These are phyloP conservation scores for Imleria badia DNA, from an alignment of 768 basidiomycete genomes.

Conservation along the genomic window DNA sequence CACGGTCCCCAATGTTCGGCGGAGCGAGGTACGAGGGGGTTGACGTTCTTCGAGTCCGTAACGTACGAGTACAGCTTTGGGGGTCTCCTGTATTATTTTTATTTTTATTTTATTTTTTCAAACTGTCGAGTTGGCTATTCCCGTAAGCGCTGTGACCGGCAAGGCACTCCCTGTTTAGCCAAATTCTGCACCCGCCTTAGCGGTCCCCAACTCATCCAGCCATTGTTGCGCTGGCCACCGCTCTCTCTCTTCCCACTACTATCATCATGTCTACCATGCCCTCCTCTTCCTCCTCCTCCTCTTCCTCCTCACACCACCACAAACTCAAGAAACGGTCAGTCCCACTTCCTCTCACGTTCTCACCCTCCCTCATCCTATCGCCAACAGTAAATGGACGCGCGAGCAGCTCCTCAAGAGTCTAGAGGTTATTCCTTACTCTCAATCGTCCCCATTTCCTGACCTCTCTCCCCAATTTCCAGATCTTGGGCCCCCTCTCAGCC, in stretches of 20 bases:
- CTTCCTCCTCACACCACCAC: slow-evolving; percentile 18
- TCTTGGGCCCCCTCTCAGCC: slow-evolving; percentile 38
- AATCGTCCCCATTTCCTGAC: slow-evolving; percentile 17
- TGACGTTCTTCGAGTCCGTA: no score
- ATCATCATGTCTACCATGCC: slow-evolving; percentile 34
- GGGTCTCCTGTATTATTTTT: no score
- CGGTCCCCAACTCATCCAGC: slow-evolving; percentile 35
- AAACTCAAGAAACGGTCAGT: slow-evolving; percentile 38
- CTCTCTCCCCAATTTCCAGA: slow-evolving; percentile 27
- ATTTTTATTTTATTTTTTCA: no score
- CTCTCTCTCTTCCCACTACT: slow-evolving; percentile 40
- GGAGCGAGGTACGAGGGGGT: no score
- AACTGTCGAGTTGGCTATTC: slow-evolving; percentile 10
- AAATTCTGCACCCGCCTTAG: slow-evolving; percentile 35
- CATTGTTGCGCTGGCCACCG: slow-evolving; percentile 44
- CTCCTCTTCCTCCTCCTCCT: slow-evolving; percentile 28
- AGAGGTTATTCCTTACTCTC: slow-evolving; percentile 32
- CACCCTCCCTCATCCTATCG: slow-evolving; percentile 28
- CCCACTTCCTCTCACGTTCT: slow-evolving; percentile 4
- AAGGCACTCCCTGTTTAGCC: slow-evolving; percentile 36
- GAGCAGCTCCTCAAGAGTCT: slow-evolving; percentile 41
- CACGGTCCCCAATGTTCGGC: slow-evolving; percentile 5
- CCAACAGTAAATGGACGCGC: slow-evolving; percentile 32
- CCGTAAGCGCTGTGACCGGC: slow-evolving; percentile 37
- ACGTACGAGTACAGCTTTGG: no score